These are phyloP conservation scores for Thielaviopsis populi DNA, from an alignment of 2,329 filamentous ascomycete species.

Conservation along the genomic window DNA sequence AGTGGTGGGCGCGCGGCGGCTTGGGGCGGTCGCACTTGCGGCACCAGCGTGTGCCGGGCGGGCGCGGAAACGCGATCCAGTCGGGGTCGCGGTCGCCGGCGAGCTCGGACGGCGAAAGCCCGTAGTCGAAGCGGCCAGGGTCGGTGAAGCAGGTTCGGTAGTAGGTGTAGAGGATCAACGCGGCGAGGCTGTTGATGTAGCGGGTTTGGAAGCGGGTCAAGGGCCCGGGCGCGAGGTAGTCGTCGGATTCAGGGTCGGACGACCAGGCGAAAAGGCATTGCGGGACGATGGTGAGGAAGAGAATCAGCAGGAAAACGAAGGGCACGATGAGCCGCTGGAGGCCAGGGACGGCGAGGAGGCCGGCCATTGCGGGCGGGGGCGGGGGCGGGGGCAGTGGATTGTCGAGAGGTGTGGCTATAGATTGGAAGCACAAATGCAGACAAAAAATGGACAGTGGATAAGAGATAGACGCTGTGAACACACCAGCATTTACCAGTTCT, in stretches of 20 bases:
- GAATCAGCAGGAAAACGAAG: slow-evolving; percentile 48
- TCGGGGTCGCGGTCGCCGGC: slow-evolving; percentile 22
- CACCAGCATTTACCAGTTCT: neutral
- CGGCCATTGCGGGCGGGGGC: slow-evolving; percentile 25
- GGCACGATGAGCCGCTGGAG: slow-evolving; percentile 50
- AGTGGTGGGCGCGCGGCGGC: slow-evolving; percentile 67
- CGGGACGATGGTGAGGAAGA: slow-evolving; percentile 55
- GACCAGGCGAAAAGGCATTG: slow-evolving; percentile 51
- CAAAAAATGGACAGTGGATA: too few relatives aligned
- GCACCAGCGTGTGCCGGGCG: slow-evolving; percentile 43
- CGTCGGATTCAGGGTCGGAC: slow-evolving; percentile 25
- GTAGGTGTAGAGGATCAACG: slow-evolving; percentile 55
- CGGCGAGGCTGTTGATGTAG: slow-evolving; percentile 51
- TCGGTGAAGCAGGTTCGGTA: slow-evolving; percentile 43
- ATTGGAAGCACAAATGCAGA: neutral
- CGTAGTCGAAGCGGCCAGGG: slow-evolving; percentile 40
- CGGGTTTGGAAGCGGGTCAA: slow-evolving; percentile 41
- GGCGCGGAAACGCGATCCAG: slow-evolving; percentile 16
- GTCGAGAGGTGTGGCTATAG: neutral
- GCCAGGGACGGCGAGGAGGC: slow-evolving; percentile 28
- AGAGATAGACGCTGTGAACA: neutral
- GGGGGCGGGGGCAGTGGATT: neutral
- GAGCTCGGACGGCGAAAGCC: slow-evolving; percentile 24
- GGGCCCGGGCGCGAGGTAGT: slow-evolving; percentile 44
- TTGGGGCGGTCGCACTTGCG: slow-evolving; percentile 60